A percentile compares a stretch with the other conserved stretches of the same genome.
Evolutionary conservation across 2,329 filamentous ascomycete genomes (phyloP).

Genomic region (Penicillium digitatum): DNA sequence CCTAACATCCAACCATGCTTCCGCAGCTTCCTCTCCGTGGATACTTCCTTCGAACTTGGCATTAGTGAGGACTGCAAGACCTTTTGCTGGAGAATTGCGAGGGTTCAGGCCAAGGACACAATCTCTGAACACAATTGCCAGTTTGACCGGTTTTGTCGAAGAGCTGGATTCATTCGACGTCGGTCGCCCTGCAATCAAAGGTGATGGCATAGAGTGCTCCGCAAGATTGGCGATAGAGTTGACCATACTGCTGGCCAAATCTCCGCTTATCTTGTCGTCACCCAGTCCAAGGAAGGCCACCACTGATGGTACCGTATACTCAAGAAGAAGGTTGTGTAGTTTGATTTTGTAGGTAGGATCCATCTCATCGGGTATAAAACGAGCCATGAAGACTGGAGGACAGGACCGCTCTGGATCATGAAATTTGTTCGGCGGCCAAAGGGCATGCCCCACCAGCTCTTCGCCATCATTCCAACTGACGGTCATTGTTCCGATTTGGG

Average conservation of each 20-base stretch:
- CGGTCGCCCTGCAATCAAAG: slow-evolving; percentile 11
- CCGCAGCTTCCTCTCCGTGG: slow-evolving; percentile 61
- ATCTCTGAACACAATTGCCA: slow-evolving; percentile 66
- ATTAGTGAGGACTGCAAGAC: slow-evolving; percentile 73
- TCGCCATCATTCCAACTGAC: slow-evolving; percentile 64
- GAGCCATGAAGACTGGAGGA: slow-evolving; percentile 71
- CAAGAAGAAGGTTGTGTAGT: slow-evolving; percentile 75
- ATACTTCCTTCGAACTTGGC: slow-evolving; percentile 66
- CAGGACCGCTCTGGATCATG: slow-evolving; percentile 13
- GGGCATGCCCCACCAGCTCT: slow-evolving; percentile 65
- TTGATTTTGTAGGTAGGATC: slow-evolving; percentile 88
- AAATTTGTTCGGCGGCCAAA: slow-evolving; percentile 33
- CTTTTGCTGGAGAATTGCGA: slow-evolving; percentile 67
- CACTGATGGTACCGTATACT: slow-evolving; percentile 81
- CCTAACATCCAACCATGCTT: slow-evolving; percentile 63
- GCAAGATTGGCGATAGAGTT: slow-evolving; percentile 75
- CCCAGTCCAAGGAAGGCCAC: slow-evolving; percentile 72
- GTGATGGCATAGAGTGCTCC: slow-evolving; percentile 38
- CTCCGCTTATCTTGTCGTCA: slow-evolving; percentile 64
- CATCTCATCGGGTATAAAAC: slow-evolving; percentile 90
- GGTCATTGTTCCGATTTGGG: slow-evolving; percentile 63
- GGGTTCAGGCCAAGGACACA: slow-evolving; percentile 84
- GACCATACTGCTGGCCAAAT: slow-evolving; percentile 70
- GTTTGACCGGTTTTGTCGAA: slow-evolving; percentile 50
- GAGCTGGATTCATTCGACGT: slow-evolving; percentile 18